Evolutionary conservation across 2,329 filamentous ascomycete genomes (phyloP).

Genomic region (Exophiala spinifera): DNA sequence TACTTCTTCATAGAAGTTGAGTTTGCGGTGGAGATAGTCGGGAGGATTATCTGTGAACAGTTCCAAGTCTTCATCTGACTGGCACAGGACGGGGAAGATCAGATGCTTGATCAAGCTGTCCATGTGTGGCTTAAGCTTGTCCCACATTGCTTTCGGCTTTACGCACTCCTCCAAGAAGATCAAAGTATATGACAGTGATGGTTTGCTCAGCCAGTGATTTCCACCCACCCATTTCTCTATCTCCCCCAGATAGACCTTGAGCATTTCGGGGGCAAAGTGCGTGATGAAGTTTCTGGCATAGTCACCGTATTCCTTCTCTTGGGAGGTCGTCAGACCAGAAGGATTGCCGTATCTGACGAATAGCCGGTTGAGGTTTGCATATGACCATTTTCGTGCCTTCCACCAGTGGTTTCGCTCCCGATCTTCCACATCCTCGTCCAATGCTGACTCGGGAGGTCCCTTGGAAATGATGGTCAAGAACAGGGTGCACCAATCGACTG

Average conservation of each 20-base stretch:
- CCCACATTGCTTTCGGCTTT: constrained; percentile 96
- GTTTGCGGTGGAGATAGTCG: constrained; percentile 93
- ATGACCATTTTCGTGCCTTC: constrained; percentile 99
- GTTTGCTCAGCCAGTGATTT: constrained; percentile 89
- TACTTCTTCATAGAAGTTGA: constrained; percentile 97
- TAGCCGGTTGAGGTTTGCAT: constrained; percentile 92
- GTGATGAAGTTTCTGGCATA: constrained; percentile 89
- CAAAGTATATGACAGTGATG: constrained; percentile 87
- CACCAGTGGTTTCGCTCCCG: constrained; percentile 96
- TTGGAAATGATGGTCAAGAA: constrained; percentile 91
- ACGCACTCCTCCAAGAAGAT: constrained; percentile 97
- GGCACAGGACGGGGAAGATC: constrained; percentile 90
- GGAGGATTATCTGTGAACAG: constrained; percentile 92
- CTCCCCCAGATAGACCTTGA: constrained; percentile 90
- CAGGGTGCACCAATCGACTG: constrained; percentile 93
- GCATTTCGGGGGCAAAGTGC: constrained; percentile 90
- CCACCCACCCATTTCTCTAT: constrained; percentile 98
- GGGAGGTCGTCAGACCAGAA: constrained; percentile 67
- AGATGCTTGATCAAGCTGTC: constrained; percentile 91
- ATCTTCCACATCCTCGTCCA: constrained; percentile 77
- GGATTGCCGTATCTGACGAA: constrained; percentile 95
- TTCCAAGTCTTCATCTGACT: constrained; percentile 87
- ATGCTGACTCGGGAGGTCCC: constrained; percentile 70
- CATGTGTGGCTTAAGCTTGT: constrained; percentile 86
- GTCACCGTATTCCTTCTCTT: constrained; percentile 70